Base-by-base conservation (phyloP, 257 asterid species). In the Nicotiana tabacum region DNA sequence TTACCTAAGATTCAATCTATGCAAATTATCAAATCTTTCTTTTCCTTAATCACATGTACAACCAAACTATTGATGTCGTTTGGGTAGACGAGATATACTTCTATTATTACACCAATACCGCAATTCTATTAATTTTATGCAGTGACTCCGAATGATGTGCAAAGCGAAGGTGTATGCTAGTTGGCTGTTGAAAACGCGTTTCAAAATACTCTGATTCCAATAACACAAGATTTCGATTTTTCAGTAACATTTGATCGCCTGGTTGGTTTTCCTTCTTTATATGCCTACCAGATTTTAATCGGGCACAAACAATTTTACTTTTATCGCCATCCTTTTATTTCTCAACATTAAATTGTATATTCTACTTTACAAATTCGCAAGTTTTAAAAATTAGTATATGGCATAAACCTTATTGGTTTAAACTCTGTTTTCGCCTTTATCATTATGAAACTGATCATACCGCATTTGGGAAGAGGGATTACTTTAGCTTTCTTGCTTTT, bases 1-100 rank as follows among this genome's bases (percentile, higher is more conserved):
- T 77, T 84, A 82, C 77, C 57, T 84, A 66, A 80, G 83, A 62
- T 76, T 83, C 76, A 78, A 79, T 60, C 86, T 80, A 70, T 77
- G 83, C 77, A 65, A 85, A 67, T 46, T 72, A 30, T 72, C 60
- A 12, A 24, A n/a, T 72, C 13, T 72, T 72, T 21, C 21, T 9
- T 69, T 21, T 72, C 13, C 60, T 43, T 46, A 11, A 72, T 72
- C 78, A 72, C 78, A 72, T 72, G 61, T 43, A 12, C 24, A 21
- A 72, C 6, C 61, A 46, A 39, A 69, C 15, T 37, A 39, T 39
- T 10, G 57, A 30, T 21, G 56, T 69, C 21, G 77, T 69, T n/a
- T 69, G 8, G 64, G 27, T 57, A 17, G 62, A 16, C 6, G 27
- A 17, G 2, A 9, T 43, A 43, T 43, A 43, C 10, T 43, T 43